Conservation (phyloP, 176 grass and related monocot genomes). For the Chloris gayana region DNA sequence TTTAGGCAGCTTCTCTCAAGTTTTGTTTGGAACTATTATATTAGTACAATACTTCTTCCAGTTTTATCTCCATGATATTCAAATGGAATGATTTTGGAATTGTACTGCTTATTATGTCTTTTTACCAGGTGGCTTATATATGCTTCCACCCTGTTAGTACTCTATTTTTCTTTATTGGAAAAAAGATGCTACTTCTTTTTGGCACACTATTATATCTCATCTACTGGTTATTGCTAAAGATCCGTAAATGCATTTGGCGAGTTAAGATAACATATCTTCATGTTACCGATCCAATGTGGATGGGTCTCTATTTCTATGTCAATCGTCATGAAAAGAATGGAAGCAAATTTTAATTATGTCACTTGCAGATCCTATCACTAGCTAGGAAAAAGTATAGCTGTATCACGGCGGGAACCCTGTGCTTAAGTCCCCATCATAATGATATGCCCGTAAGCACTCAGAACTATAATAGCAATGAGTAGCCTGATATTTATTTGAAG, state of each 20-base stretch:
- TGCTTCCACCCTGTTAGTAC: background rate
- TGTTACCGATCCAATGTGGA: constrained; percentile 51
- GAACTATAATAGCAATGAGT: constrained; percentile 13
- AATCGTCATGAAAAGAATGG: constrained; percentile 51
- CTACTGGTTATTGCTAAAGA: background rate
- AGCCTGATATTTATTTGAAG: background rate
- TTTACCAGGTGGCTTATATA: background rate
- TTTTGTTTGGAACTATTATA: constrained; percentile 24
- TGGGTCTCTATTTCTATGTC: constrained; percentile 40
- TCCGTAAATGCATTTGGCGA: constrained; percentile 26
- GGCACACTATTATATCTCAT: background rate
- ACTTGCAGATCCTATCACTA: constrained; percentile 38
- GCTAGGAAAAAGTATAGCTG: background rate
- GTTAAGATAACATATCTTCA: constrained; percentile 34
- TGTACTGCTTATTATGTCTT: background rate
- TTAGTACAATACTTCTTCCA: background rate
- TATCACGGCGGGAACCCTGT: constrained; percentile 34
- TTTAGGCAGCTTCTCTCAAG: constrained; percentile 28
- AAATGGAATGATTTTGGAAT: background rate
- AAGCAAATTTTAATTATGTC: constrained; percentile 32
- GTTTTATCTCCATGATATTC: background rate
- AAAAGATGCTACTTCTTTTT: background rate
- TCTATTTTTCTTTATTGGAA: background rate
- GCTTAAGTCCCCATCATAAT: constrained; percentile 36
- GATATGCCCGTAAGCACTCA: constrained; percentile 7